Conservation (phyloP, 129 eudicot genomes). For the Apium graveolens region DNA sequence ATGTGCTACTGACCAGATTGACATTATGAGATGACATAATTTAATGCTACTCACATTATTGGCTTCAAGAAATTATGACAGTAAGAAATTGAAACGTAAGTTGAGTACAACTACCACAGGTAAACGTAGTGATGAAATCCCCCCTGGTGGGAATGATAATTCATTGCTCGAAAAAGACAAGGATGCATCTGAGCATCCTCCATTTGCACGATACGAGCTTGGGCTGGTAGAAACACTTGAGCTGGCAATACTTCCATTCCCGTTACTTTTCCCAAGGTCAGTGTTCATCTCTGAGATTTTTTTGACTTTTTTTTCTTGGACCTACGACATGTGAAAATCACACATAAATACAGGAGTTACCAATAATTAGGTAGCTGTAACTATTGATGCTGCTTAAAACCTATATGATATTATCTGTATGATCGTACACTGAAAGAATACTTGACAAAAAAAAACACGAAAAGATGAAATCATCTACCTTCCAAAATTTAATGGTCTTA, state of each 20-base stretch:
- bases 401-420: background rate
- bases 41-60: background rate
- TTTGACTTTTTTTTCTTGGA: constrained; percentile 93
- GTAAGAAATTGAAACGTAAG: constrained; percentile 20
- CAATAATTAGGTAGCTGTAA: background rate
- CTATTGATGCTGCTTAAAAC: background rate
- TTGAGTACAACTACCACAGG: constrained; percentile 87
- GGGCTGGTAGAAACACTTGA: constrained; percentile 57
- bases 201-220: constrained; percentile 52
- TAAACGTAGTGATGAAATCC: constrained; percentile 66
- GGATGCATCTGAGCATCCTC: constrained; percentile 54
- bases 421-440: background rate
- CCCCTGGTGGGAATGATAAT: constrained; percentile 67
- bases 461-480: constrained; percentile 42
- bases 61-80: background rate
- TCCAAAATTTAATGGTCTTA: constrained; percentile 97
- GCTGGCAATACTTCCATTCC: constrained; percentile 53
- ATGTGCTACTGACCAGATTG: background rate
- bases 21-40: background rate
- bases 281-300: constrained; percentile 68
- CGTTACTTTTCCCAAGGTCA: constrained; percentile 60
- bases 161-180: constrained; percentile 45
- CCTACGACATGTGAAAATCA: constrained; percentile 32
- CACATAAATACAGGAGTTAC: background rate
- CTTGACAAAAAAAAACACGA: no score